phyloP scores from a whole-genome alignment of 306 rosid species.

The Sechiopsis laciniata region DNA sequence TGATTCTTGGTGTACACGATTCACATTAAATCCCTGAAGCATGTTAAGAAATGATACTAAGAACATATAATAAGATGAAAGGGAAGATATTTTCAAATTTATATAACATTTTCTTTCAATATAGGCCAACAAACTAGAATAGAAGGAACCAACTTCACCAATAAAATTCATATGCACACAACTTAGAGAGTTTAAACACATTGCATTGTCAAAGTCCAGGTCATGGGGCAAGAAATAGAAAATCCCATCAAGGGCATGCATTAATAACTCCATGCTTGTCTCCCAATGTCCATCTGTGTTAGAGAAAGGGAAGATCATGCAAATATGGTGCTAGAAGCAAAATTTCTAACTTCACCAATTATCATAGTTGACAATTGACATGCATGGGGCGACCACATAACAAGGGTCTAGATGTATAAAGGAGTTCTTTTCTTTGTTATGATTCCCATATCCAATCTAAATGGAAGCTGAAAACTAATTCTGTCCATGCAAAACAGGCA shows the following conservation, averaged over 20 bases:
- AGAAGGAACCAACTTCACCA: conserved; percentile 20
- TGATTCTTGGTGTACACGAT: conserved; percentile 59
- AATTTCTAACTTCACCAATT: conserved; percentile 13
- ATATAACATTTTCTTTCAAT: background rate
- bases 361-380: background rate
- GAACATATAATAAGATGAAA: conserved; percentile 4
- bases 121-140: background rate
- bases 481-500: background rate
- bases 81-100: conserved; percentile 3
- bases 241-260: conserved; percentile 9
- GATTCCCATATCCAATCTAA: background rate
- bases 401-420: background rate
- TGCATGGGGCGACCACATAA: background rate
- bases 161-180: conserved; percentile 15
- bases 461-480: background rate
- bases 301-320: conserved; percentile 13
- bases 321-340: background rate
- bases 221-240: conserved; percentile 18
- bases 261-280: conserved; percentile 11
- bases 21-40: conserved; percentile 49
- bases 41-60: conserved; percentile 14
- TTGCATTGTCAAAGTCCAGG: conserved; percentile 11
- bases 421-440: conserved; percentile 1
- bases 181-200: conserved; percentile 10
- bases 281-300: conserved; percentile 9